Evolutionary conservation across 2,329 filamentous ascomycete genomes (phyloP).

Genomic region (Fusarium oligoseptatum): DNA sequence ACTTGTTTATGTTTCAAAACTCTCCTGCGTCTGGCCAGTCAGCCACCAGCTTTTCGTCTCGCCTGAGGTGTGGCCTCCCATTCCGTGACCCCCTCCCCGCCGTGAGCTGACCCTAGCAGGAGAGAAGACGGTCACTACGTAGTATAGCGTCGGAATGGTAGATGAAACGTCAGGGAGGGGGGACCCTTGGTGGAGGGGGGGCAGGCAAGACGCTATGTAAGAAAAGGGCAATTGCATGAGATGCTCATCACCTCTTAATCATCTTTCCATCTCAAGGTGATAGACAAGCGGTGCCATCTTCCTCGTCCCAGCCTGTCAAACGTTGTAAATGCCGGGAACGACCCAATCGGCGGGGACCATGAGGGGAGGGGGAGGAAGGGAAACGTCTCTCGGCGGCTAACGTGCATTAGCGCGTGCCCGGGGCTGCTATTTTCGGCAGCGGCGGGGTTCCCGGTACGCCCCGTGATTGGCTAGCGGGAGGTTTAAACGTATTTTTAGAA

Average conservation of each 20-base stretch:
- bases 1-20: constrained; percentile 34
- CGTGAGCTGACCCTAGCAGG: neutral
- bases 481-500: constrained; percentile 37
- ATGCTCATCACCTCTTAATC: neutral
- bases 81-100: constrained; percentile 13
- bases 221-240: neutral
- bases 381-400: constrained; percentile 38
- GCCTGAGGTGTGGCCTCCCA: constrained; percentile 18
- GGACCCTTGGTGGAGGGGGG: neutral
- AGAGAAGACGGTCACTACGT: neutral
- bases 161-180: constrained; percentile 19
- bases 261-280: neutral
- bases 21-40: constrained; percentile 3
- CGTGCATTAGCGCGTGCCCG: constrained; percentile 40
- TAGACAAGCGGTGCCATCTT: constrained; percentile 21
- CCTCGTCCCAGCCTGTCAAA: neutral
- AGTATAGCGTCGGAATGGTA: constrained; percentile 21
- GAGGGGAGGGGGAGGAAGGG: neutral
- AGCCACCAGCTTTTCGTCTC: neutral
- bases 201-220: constrained; percentile 2
- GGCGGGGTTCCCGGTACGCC: constrained; percentile 15
- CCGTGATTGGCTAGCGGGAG: constrained; percentile 26
- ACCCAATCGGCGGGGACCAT: neutral
- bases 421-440: constrained; percentile 34
- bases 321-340: neutral